These are phyloP conservation scores for Talaromyces islandicus DNA, from an alignment of 2,329 filamentous ascomycete genomes.

Conservation along the genomic window DNA sequence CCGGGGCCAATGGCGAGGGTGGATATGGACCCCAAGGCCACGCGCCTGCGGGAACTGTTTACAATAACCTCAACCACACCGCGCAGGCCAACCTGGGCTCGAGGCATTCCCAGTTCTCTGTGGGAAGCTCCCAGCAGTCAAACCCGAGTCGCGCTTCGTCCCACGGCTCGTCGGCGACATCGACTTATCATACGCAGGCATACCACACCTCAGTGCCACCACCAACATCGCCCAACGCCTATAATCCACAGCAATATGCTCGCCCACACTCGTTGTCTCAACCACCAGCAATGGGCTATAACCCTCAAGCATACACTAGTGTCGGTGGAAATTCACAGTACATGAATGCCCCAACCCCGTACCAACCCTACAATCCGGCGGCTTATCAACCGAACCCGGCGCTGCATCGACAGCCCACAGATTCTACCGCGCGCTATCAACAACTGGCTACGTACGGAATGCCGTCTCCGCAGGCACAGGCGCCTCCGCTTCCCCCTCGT, in stretches of 20 bases:
- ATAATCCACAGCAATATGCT: constrained; percentile 60
- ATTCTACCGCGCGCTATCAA: constrained; percentile 21
- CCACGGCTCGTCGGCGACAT: constrained; percentile 32
- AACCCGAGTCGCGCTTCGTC: constrained; percentile 36
- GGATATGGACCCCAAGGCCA: constrained; percentile 1
- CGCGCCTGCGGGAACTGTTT: constrained; percentile 14
- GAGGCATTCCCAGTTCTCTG: constrained; percentile 30
- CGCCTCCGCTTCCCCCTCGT: constrained; percentile 35
- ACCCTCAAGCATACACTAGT: constrained; percentile 57
- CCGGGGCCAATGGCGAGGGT: constrained; percentile 1
- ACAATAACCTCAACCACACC: constrained; percentile 18
- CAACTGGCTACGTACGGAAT: constrained; percentile 27
- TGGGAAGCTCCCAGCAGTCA: constrained; percentile 27
- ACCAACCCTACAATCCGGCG: constrained; percentile 47
- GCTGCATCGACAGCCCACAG: constrained; percentile 23
- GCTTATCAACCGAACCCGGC: constrained; percentile 38
- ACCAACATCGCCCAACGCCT: constrained; percentile 39
- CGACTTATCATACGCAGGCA: constrained; percentile 46
- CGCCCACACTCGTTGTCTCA: constrained; percentile 41
- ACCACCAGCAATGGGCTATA: constrained; percentile 52
- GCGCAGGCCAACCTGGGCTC: constrained; percentile 27
- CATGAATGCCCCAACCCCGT: constrained; percentile 18
- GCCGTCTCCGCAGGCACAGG: constrained; percentile 22
- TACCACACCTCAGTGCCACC: constrained; percentile 36
- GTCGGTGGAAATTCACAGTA: constrained; percentile 20